phyloP scores from a whole-genome alignment of 192 early-diverging fungal genomes.

The Gonapodya sp. region DNA sequence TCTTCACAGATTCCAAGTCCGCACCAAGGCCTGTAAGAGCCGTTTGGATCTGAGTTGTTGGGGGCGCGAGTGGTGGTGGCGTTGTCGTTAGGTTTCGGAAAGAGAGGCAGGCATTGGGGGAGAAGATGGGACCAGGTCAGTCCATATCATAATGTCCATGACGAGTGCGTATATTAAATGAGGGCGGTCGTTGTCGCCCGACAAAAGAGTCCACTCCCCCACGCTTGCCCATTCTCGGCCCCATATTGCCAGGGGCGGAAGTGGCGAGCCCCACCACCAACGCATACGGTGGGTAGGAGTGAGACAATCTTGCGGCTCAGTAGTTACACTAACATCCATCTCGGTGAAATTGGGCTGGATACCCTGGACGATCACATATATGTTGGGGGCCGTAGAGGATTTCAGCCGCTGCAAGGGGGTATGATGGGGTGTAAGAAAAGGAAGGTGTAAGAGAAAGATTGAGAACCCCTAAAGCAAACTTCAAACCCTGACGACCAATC shows the following conservation, averaged over 20 bases:
- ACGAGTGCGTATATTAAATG: not conserved
- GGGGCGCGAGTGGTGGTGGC: not conserved
- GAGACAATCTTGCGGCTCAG: not conserved
- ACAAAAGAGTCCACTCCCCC: not conserved
- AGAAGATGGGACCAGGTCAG: not conserved
- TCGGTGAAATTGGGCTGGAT: not conserved
- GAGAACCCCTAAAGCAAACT: not conserved
- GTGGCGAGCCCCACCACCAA: too few species aligned
- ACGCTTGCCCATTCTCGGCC: not conserved
- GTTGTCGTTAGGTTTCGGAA: not conserved
- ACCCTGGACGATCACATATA: conserved; percentile 5
- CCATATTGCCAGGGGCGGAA: not conserved
- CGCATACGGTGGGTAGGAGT: not conserved
- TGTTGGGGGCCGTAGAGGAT: not conserved
- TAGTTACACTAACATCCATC: conserved; percentile 6
- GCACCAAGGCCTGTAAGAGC: not conserved
- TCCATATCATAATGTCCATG: not conserved
- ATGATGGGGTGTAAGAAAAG: not conserved
- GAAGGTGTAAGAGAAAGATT: not conserved
- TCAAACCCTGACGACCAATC: too few species aligned
- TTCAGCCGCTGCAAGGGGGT: not conserved
- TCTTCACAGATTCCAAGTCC: not conserved
- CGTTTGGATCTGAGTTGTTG: not conserved
- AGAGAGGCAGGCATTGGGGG: not conserved
- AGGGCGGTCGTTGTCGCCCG: not conserved